Evolutionary conservation across 176 grass and related monocot genomes (phyloP), one percentile per base, ranked within the genome.

Genomic region (Bromus sterilis): DNA sequence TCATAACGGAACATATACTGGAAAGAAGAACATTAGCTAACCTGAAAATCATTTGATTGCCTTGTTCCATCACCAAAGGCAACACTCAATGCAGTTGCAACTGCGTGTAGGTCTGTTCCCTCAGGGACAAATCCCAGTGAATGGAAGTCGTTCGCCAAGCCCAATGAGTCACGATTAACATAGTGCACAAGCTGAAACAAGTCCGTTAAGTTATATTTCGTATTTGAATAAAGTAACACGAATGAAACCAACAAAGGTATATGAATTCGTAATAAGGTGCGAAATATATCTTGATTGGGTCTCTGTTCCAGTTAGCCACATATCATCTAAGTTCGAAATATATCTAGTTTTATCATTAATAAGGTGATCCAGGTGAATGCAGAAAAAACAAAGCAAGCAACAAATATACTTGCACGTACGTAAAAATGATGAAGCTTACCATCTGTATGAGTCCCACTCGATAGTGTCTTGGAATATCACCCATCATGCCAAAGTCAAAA

Each of bases 401-500:
- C 36, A 76, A 23, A 58, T 9, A 57, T 41, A 33, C n/a, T 43
- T 32, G 21, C 21, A 78, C 5, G 7, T 12, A n/a, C n/a, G n/a
- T n/a, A n/a, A 37, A 29, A 35, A 48, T 53, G 24, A 86, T 67
- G 24, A 40, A 88, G 29, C 49, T 91, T 78, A 98, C 95, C 83
- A 98, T 82, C 90, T 95, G 95, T 83, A 98, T 98, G 78, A 98
- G 95, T 59, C 95, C 95, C 9, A 98, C 84, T 75, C 95, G 95
- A 65, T 91, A 98, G 67, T 98, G 95, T 34, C 95, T 87, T 62
- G 95, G 95, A 75, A 98, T 98, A 84, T 98, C 90, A 41, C 95
- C 95, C 95, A 98, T 98, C 95, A 98, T 98, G 75, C 95, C 95
- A 25, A 98, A 98, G 76, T 98, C 95, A 81, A 98, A 98, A 76